A percentile compares a stretch with the other conserved stretches of the same genome.
phyloP scores from a whole-genome alignment of 768 basidiomycete genomes.

The Dacryopinax spathularia region DNA sequence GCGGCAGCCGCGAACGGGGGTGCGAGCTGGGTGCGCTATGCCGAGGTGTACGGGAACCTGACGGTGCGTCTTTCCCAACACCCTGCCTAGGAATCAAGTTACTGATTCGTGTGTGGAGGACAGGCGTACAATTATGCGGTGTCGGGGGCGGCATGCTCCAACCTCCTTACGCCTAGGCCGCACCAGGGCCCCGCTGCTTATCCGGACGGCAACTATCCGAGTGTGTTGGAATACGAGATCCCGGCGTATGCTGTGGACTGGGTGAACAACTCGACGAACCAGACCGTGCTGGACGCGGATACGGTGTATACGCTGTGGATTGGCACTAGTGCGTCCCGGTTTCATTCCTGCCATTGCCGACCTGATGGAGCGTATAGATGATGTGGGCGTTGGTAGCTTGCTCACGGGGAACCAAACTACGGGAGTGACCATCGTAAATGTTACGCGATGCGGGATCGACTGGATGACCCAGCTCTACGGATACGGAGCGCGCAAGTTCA shows the following conservation, averaged over 20 bases:
- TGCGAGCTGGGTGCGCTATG: background rate
- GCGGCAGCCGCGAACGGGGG: background rate
- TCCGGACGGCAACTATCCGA: background rate
- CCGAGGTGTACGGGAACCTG: background rate
- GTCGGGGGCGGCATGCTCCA: background rate
- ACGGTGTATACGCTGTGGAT: background rate
- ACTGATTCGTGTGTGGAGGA: too few species aligned
- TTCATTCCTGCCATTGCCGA: background rate
- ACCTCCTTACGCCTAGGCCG: background rate
- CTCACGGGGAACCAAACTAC: background rate
- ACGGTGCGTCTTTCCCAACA: too few species aligned
- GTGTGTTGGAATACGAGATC: background rate
- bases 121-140: background rate
- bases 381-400: background rate
- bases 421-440: background rate
- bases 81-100: too few species aligned
- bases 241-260: background rate
- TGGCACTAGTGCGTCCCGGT: background rate
- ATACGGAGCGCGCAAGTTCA: background rate
- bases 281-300: background rate
- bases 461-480: background rate
- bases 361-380: background rate
- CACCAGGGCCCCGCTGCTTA: background rate
- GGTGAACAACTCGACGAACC: background rate
- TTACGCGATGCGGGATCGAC: background rate